Base-by-base conservation (phyloP, 2,329 filamentous ascomycete species). In the Penicillium sp. region DNA sequence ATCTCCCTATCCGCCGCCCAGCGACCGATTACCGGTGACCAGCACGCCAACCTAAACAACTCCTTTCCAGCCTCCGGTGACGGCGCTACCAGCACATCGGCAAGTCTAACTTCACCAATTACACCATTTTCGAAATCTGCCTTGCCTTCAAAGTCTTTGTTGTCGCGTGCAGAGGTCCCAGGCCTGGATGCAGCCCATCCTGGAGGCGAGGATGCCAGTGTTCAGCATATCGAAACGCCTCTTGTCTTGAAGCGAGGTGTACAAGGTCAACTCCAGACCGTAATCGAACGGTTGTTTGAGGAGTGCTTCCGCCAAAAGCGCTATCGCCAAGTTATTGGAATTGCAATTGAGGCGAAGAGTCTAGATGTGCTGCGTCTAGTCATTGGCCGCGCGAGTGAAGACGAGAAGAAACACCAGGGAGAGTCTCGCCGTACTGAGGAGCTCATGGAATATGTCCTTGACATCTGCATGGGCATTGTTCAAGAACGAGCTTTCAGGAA, bases 401-500 rank as follows among this genome's bases (percentile, higher is more conserved):
- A 93, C 49, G 86, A 88, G 65, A 87, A 84, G 67, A 75, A 77
- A 58, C 79, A 82, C 59, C 65, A 70, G 25, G 64, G 62, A 3
- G 77, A 80, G 48, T 67, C 66, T 12, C 69, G 70, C 23, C 78
- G 82, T 17, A 83, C 87, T 12, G 89, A 96, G 60, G 90, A 96
- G 61, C 69, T 98, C 40, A 92, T 98, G 82, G 92, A 98, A 53
- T 98, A 98, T 58, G 84, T 92, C 13, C 70, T 98, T 45, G 81
- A 89, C 52, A 93, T 98, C 51, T 95, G 90, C 72, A 94, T 98
- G 87, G 89, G 93, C 45, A 83, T 96, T 44, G 88, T 98, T 12
- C 92, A 96, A 66, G 92, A 98, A 68, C 80, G 90, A 36, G 81
- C 82, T 32, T 77, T 96, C 57, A 80, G 92, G 45, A 81, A 81